Percentiles rank a stretch among this genome's conserved stretches.
Evolutionary conservation across 148 eudicot species (phyloP).

Genomic region (Beta vulgaris): DNA sequence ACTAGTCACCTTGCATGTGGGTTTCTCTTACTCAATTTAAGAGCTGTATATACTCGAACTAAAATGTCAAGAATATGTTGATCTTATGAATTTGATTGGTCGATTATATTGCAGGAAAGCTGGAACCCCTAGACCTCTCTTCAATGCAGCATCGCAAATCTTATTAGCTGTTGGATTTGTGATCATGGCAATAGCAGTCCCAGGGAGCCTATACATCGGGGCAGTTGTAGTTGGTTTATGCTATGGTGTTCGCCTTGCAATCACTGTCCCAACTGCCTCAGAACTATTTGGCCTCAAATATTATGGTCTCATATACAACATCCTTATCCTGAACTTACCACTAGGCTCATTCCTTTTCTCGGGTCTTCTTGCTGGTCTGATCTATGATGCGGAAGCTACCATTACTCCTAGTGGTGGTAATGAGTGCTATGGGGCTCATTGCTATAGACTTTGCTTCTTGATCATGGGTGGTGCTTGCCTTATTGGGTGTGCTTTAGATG

Average conservation of each 20-base stretch:
- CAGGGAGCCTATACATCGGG: conserved; percentile 83
- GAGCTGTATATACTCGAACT: neutral
- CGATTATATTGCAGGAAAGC: conserved; percentile 54
- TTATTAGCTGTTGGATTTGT: conserved; percentile 66
- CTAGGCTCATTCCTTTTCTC: conserved; percentile 96
- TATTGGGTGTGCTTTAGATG: conserved; percentile 62
- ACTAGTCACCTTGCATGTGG: too few relatives aligned
- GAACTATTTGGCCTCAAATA: conserved; percentile 91
- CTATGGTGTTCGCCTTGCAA: conserved; percentile 84
- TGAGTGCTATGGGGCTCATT: conserved; percentile 73
- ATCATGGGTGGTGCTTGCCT: conserved; percentile 70
- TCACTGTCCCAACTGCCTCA: conserved; percentile 90
- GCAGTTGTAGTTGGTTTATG: conserved; percentile 77
- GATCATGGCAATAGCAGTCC: conserved; percentile 67
- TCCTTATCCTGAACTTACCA: conserved; percentile 80
- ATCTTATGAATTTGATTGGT: neutral
- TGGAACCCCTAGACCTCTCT: conserved; percentile 79
- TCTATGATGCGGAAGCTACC: conserved; percentile 81
- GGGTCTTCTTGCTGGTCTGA: conserved; percentile 78
- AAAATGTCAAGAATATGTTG: neutral
- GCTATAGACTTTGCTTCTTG: conserved; percentile 68
- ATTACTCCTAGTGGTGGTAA: conserved; percentile 68
- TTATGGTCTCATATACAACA: conserved; percentile 87
- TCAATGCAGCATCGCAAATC: conserved; percentile 91
- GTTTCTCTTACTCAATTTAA: too few relatives aligned